These are phyloP conservation scores for Fusarium sp. DNA, from an alignment of 2,329 filamentous ascomycete species.

Conservation along the genomic window DNA sequence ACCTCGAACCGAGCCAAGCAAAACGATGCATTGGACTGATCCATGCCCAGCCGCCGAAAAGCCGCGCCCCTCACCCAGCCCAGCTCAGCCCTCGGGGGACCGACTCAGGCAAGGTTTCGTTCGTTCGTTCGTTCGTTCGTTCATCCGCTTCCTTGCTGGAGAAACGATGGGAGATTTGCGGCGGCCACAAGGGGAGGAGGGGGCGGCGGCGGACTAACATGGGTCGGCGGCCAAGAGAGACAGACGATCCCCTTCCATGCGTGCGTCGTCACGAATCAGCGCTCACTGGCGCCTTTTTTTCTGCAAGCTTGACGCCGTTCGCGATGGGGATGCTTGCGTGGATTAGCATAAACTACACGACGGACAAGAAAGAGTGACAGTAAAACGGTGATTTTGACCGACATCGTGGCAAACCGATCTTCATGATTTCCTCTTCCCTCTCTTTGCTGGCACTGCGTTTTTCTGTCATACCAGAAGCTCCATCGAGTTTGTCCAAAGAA, in stretches of 20 bases:
- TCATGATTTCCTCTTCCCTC: neutral
- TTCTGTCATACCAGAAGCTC: neutral
- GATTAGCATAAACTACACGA: neutral
- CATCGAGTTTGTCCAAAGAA: neutral
- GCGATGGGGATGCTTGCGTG: slow-evolving; percentile 2
- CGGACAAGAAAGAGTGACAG: neutral
- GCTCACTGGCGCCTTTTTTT: neutral
- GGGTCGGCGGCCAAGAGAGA: neutral
- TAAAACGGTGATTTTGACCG: neutral
- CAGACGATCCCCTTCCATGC: slow-evolving; percentile 22
- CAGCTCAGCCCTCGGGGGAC: neutral
- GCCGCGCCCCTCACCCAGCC: neutral
- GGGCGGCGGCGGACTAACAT: slow-evolving; percentile 1
- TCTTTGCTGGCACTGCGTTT: neutral
- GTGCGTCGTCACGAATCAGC: slow-evolving; percentile 18
- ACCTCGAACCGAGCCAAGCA: slow-evolving; percentile 7
- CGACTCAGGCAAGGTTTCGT: neutral
- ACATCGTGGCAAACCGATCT: slow-evolving; percentile 19
- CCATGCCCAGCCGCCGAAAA: slow-evolving; percentile 1
- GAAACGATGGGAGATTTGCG: slow-evolving; percentile 17
- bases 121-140: neutral
- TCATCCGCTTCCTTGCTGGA: neutral
- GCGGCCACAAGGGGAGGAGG: slow-evolving; percentile 5
- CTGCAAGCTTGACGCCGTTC: slow-evolving; percentile 5
- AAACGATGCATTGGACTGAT: neutral